phyloP scores from a whole-genome alignment of 2,329 filamentous ascomycete species.

The Epicoccum nigrum region DNA sequence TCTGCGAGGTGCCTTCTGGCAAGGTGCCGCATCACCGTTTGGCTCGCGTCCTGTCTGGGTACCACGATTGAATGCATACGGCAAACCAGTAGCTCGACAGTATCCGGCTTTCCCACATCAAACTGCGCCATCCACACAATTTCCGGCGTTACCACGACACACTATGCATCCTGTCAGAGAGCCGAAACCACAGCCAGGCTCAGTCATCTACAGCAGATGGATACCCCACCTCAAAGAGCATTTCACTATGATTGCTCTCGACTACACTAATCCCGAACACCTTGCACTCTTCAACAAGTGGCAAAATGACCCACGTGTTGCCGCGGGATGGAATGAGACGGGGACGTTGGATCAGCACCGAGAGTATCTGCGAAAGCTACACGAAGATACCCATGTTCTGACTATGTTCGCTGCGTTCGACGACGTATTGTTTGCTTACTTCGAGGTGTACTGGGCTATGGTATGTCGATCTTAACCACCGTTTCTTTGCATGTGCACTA shows the following conservation, averaged over 20 bases:
- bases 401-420: slow-evolving; percentile 75
- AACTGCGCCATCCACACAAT: slow-evolving; percentile 56
- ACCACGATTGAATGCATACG: slow-evolving; percentile 40
- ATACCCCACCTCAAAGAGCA: slow-evolving; percentile 77
- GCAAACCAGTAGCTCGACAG: slow-evolving; percentile 47
- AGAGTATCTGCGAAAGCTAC: slow-evolving; percentile 70
- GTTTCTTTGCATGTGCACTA: slow-evolving; percentile 17
- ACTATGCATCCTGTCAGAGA: slow-evolving; percentile 73
- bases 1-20: slow-evolving; percentile 57
- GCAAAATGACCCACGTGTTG: slow-evolving; percentile 84
- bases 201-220: slow-evolving; percentile 77
- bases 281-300: slow-evolving; percentile 75
- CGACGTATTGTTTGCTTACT: slow-evolving; percentile 74
- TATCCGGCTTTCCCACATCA: slow-evolving; percentile 53
- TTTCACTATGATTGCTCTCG: slow-evolving; percentile 77
- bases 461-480: slow-evolving; percentile 43
- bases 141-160: slow-evolving; percentile 58
- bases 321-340: slow-evolving; percentile 79
- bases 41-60: slow-evolving; percentile 51
- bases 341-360: slow-evolving; percentile 77
- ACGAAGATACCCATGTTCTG: slow-evolving; percentile 74
- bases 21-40: slow-evolving; percentile 52
- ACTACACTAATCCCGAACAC: slow-evolving; percentile 69
- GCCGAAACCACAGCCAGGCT: slow-evolving; percentile 72
- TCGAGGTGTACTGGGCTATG: slow-evolving; percentile 80